Base-by-base conservation (phyloP, 176 grass and related monocot genomes). In the Oropetium thomaeum region DNA sequence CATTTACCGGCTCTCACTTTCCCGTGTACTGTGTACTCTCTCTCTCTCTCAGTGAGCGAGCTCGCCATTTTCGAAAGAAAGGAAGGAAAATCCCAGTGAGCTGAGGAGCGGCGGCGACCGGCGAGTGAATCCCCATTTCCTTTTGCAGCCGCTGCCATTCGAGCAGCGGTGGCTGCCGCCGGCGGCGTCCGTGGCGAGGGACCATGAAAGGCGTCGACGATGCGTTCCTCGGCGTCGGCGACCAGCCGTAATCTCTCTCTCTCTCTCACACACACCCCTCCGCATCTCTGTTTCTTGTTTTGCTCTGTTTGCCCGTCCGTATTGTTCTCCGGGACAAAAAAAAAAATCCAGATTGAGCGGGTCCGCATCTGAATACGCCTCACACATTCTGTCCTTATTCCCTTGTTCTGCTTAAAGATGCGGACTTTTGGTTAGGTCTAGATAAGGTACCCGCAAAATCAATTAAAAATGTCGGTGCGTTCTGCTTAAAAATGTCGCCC, bases 161-260 rank as follows among this genome's bases (percentile, higher is more conserved):
- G 20, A 37, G 49, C 33, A 45, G 68, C 23, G 70, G 9, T 14
- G 70, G 33, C 51, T n/a, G 51, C 3, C 51, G 17, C 4, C 16
- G 2, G 45, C 45, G 3, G 14, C 16, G 45, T 16, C 57, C 26
- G 53, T 75, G 80, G 45, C 63, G 17, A 31, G 45, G 63, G 17
- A 26, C 85, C 35, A 90, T 88, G 91, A 93, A 87, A 82, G 88
- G 84, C 75, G 73, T 93, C 70, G 87, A 93, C 73, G 91, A 81
- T 28, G 91, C 82, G 41, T 93, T 93, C 79, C 87, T 86, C 63
- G 84, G 77, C 78, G 82, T 84, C 42, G 88, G 91, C 25, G 91
- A 87, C 83, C 88, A 86, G 78, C 80, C 84, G 83, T 93, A 71
- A 17, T 64, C 55, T 34, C 26, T 23, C 22, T 67, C 27, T 39